Percentiles rank a stretch among this genome's conserved stretches.
Conservation (phyloP, 2,329 filamentous ascomycete genomes). For the Albifimbria verrucaria region DNA sequence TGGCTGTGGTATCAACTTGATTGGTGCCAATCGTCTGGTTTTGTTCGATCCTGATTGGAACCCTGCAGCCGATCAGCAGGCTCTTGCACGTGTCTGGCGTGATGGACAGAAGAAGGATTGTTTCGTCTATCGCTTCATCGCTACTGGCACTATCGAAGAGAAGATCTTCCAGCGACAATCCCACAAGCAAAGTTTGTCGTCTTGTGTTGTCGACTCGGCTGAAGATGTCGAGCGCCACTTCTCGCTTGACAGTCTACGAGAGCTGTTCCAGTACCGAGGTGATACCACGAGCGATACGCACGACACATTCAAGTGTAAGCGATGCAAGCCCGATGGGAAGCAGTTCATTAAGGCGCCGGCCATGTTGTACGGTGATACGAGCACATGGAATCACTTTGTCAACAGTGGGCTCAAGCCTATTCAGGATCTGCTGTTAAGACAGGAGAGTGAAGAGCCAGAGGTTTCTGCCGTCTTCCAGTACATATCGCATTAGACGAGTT, state of each 20-base stretch:
- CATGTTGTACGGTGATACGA: conserved; percentile 96
- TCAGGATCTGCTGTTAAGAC: conserved; percentile 84
- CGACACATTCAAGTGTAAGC: conserved; percentile 97
- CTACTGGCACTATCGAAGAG: conserved; percentile 95
- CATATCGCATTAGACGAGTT: conserved; percentile 68
- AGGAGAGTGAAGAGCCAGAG: conserved; percentile 74
- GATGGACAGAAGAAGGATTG: conserved; percentile 99
- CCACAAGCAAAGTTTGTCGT: conserved; percentile 95
- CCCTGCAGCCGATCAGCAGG: conserved; percentile 94
- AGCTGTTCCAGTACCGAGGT: conserved; percentile 88
- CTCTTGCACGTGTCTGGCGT: conserved; percentile 94
- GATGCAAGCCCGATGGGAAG: conserved; percentile 82
- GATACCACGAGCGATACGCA: conserved; percentile 90
- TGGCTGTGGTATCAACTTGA: conserved; percentile 92
- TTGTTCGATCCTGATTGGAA: conserved; percentile 99
- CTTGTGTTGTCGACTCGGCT: conserved; percentile 91
- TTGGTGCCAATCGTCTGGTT: conserved; percentile 89
- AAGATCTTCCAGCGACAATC: conserved; percentile 99
- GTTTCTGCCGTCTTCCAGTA: conserved; percentile 98
- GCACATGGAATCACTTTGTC: conserved; percentile 97
- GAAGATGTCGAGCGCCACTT: conserved; percentile 98
- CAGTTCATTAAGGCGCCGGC: conserved; percentile 89
- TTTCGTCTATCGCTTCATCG: conserved; percentile 99
- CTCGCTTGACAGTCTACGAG: conserved; percentile 81
- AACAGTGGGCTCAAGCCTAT: conserved; percentile 78